Evolutionary conservation across 2,329 filamentous ascomycete genomes (phyloP).

Genomic region (Colletotrichum horii): DNA sequence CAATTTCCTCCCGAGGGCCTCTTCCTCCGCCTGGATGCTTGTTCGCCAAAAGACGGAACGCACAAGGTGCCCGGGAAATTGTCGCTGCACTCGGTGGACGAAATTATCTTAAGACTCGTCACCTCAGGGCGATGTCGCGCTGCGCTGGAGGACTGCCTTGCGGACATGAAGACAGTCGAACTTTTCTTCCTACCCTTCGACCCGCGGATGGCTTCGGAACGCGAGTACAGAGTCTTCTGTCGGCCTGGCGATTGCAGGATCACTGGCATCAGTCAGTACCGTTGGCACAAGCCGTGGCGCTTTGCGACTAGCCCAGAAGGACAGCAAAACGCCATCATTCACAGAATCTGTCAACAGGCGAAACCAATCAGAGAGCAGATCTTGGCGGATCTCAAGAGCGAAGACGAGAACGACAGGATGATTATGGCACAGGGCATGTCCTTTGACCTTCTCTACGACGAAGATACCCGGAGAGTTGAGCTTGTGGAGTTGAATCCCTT

Average conservation of each 20-base stretch:
- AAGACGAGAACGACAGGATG: background rate
- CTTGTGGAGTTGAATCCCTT: slow-evolving; percentile 53
- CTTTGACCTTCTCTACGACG: slow-evolving; percentile 46
- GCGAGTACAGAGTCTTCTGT: slow-evolving; percentile 51
- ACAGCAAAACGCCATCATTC: background rate
- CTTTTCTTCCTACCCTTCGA: background rate
- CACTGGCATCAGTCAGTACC: slow-evolving; percentile 45
- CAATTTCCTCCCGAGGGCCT: background rate
- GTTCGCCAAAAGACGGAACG: background rate
- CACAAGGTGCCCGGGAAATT: background rate
- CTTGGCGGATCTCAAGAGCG: background rate
- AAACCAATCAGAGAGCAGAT: background rate
- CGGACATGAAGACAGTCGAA: background rate
- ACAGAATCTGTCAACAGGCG: background rate
- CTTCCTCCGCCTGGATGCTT: background rate
- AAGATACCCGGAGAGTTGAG: slow-evolving; percentile 26
- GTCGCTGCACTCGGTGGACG: background rate
- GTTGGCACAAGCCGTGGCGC: slow-evolving; percentile 41
- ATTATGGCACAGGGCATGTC: slow-evolving; percentile 38
- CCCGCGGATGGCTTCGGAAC: slow-evolving; percentile 36
- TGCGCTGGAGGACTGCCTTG: background rate
- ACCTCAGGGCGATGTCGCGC: background rate
- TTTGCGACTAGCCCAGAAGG: slow-evolving; percentile 11
- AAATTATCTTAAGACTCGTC: background rate
- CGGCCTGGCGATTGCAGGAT: slow-evolving; percentile 34